phyloP scores from a whole-genome alignment of 805 yeast genomes.

The Candida dendrica region DNA sequence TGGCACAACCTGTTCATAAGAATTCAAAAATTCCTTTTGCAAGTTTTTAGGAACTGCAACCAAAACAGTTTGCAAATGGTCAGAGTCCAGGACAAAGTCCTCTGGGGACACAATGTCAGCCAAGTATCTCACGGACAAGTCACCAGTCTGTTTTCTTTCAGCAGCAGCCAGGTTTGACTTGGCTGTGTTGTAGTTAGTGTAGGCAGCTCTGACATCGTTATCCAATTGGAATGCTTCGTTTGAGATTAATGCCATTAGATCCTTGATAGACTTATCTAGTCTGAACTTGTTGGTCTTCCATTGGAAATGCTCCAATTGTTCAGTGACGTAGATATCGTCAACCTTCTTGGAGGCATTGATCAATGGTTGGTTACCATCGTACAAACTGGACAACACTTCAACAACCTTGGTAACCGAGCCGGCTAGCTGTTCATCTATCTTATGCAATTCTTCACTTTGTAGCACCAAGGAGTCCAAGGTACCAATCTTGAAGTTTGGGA shows the following conservation, averaged over 20 bases:
- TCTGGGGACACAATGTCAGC: conserved; percentile 81
- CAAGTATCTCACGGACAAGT: conserved; percentile 80
- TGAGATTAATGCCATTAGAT: conserved; percentile 61
- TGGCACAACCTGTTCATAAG: conserved; percentile 69
- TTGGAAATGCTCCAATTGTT: conserved; percentile 64
- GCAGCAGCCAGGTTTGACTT: conserved; percentile 80
- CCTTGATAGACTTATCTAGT: conserved; percentile 74
- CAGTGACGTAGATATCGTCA: conserved; percentile 47
- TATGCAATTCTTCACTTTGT: conserved; percentile 83
- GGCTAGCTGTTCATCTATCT: conserved; percentile 70
- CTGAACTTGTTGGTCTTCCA: conserved; percentile 90
- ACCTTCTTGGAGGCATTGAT: conserved; percentile 43
- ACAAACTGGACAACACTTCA: conserved; percentile 57
- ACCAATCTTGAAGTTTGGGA: conserved; percentile 90
- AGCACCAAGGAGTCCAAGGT: conserved; percentile 87
- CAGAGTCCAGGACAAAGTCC: conserved; percentile 80
- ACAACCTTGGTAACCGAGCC: conserved; percentile 64
- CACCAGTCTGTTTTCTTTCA: conserved; percentile 90
- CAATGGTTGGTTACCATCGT: conserved; percentile 32
- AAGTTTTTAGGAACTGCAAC: conserved; percentile 77
- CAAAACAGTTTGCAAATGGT: conserved; percentile 77
- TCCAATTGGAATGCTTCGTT: conserved; percentile 80
- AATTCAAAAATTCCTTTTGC: conserved; percentile 50
- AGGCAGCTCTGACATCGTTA: conserved; percentile 73
- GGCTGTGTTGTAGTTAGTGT: conserved; percentile 70